phyloP scores from a whole-genome alignment of 805 yeast species.

The Metschnikowia chrysomelidarum region DNA sequence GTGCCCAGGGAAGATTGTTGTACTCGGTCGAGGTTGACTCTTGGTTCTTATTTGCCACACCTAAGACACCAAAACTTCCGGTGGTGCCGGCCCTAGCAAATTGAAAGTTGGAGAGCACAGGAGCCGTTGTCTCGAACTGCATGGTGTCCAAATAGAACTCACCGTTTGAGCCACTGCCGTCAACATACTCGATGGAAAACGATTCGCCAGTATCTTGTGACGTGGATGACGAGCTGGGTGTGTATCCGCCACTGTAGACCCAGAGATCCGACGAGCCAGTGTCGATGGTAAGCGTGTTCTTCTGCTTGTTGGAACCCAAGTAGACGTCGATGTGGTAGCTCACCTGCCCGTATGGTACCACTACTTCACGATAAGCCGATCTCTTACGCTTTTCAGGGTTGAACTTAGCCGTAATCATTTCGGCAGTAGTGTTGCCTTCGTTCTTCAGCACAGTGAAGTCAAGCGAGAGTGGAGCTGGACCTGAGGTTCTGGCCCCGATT shows the following conservation, averaged over 20 bases:
- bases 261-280: slow-evolving; percentile 45
- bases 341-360: slow-evolving; percentile 8
- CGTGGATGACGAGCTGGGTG: slow-evolving; percentile 3
- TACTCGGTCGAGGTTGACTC: slow-evolving; percentile 7
- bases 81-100: slow-evolving; percentile 10
- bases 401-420: slow-evolving; percentile 2
- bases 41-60: slow-evolving; percentile 13
- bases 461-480: slow-evolving; percentile 10
- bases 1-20: slow-evolving; percentile 58
- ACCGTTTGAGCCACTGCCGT: slow-evolving; percentile 9
- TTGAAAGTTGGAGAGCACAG: slow-evolving; percentile 10
- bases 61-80: slow-evolving; percentile 12
- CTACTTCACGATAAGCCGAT: slow-evolving; percentile 6
- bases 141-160: slow-evolving; percentile 13
- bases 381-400: slow-evolving; percentile 1
- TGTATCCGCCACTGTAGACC: slow-evolving; percentile 21
- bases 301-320: slow-evolving; percentile 29
- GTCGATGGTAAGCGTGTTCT: slow-evolving; percentile 33
- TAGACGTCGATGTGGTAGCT: slow-evolving; percentile 11
- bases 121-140: slow-evolving; percentile 2
- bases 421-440: slow-evolving; percentile 2
- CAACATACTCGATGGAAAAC: slow-evolving; percentile 12
- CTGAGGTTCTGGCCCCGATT: background rate
- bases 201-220: slow-evolving; percentile 8
- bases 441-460: slow-evolving; percentile 11